These are phyloP conservation scores for Umbelopsis vinacea DNA, from an alignment of 192 early-diverging fungal species.

Conservation along the genomic window DNA sequence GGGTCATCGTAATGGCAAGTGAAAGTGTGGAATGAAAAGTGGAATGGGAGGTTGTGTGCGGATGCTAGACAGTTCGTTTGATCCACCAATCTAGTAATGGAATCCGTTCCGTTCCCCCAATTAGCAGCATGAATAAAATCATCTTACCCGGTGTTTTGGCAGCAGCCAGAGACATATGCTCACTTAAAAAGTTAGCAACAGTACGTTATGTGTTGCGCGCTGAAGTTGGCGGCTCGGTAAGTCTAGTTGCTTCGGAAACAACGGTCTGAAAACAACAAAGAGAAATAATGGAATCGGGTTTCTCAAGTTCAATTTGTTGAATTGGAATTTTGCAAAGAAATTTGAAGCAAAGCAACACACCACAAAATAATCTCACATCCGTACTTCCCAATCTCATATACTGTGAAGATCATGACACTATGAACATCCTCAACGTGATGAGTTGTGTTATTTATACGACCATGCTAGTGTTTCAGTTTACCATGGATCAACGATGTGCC, in stretches of 20 bases:
- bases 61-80: neutral
- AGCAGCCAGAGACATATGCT: conserved; percentile 23
- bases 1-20: neutral
- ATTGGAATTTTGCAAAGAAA: conserved; percentile 1
- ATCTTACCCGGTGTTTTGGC: conserved; percentile 22
- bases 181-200: conserved; percentile 12
- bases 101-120: neutral
- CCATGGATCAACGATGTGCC: too few species aligned
- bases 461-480: too few species aligned
- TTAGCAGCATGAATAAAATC: too few species aligned
- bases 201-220: neutral
- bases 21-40: neutral
- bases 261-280: conserved; percentile 23
- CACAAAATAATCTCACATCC: too few species aligned
- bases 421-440: too few species aligned
- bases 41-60: neutral
- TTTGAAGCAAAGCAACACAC: too few species aligned
- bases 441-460: too few species aligned
- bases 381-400: too few species aligned
- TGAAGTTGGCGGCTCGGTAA: neutral
- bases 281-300: neutral
- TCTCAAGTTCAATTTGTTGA: neutral
- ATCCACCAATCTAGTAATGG: conserved; percentile 5
- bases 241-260: conserved; percentile 21
- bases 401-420: too few species aligned